Conservation (phyloP, 2,329 filamentous ascomycete genomes). For the Cercospora janseana region DNA sequence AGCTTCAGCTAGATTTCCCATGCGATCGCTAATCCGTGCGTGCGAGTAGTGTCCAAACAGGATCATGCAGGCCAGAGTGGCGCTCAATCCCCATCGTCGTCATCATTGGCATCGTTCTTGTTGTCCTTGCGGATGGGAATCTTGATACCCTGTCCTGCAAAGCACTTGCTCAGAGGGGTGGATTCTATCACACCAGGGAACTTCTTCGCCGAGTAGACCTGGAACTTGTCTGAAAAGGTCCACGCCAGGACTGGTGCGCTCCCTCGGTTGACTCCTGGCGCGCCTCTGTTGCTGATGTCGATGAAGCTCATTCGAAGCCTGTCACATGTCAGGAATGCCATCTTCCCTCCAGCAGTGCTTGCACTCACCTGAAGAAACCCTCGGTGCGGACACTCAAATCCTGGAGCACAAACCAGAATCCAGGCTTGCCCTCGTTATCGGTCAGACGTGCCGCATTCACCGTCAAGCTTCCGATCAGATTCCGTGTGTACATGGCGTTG, state of each 20-base stretch:
- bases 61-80: neutral
- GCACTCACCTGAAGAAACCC: conserved; percentile 75
- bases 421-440: conserved; percentile 75
- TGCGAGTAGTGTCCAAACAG: too few species aligned
- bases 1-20: too few species aligned
- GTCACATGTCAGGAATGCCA: conserved; percentile 20
- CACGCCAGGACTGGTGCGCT: conserved; percentile 79
- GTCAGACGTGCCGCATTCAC: conserved; percentile 83
- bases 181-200: conserved; percentile 97
- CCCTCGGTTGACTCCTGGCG: conserved; percentile 63
- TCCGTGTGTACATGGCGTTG: conserved; percentile 87
- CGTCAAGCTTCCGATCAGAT: conserved; percentile 87
- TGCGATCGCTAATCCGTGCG: too few species aligned
- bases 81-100: conserved; percentile 40
- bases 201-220: conserved; percentile 95
- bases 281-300: conserved; percentile 63
- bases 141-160: conserved; percentile 91
- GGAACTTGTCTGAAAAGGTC: conserved; percentile 84
- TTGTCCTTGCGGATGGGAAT: conserved; percentile 90
- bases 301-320: conserved; percentile 75
- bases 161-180: conserved; percentile 85
- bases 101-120: conserved; percentile 47
- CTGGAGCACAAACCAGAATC: conserved; percentile 95
- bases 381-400: conserved; percentile 93
- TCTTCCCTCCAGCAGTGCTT: neutral